phyloP scores from a whole-genome alignment of 441 rosid genomes.

The Mallotus japonicus region DNA sequence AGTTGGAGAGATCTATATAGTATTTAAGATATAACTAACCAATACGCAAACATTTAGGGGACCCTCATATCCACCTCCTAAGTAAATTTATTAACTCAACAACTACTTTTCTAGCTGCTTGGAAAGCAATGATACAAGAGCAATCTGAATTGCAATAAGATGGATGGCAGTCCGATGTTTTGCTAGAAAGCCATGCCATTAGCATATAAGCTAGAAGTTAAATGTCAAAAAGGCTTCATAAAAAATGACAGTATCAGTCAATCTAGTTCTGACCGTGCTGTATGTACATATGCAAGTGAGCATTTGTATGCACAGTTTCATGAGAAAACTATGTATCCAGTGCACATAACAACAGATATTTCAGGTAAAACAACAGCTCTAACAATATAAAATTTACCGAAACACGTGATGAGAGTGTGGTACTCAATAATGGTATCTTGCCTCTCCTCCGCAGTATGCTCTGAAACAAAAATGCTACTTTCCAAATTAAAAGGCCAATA shows the following conservation, averaged over 20 bases:
- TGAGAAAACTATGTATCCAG: background rate
- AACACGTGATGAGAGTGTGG: slow-evolving; percentile 38
- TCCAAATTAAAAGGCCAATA: slow-evolving; percentile 7
- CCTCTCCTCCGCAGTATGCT: slow-evolving; percentile 41
- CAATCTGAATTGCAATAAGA: background rate
- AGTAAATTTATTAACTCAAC: background rate
- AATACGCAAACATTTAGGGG: background rate
- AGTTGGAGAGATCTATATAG: too few species aligned
- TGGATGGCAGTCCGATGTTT: background rate
- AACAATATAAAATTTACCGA: slow-evolving; percentile 32
- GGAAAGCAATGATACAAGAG: background rate
- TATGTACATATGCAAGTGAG: slow-evolving; percentile 1
- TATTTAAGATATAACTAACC: background rate
- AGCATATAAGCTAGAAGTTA: background rate
- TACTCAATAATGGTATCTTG: slow-evolving; percentile 37
- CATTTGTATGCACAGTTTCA: background rate
- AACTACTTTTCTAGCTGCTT: background rate
- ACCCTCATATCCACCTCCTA: too few species aligned
- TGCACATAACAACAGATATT: background rate
- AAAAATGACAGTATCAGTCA: background rate
- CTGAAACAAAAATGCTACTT: slow-evolving; percentile 35
- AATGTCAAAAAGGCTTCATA: slow-evolving; percentile 3
- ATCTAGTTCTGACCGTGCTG: background rate
- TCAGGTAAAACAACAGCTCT: background rate
- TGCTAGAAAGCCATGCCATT: background rate